Percentiles rank a stretch among this genome's conserved stretches.
Evolutionary conservation across 1,284 basidiomycete genomes (phyloP).

Genomic region (Blastosporella zonata): DNA sequence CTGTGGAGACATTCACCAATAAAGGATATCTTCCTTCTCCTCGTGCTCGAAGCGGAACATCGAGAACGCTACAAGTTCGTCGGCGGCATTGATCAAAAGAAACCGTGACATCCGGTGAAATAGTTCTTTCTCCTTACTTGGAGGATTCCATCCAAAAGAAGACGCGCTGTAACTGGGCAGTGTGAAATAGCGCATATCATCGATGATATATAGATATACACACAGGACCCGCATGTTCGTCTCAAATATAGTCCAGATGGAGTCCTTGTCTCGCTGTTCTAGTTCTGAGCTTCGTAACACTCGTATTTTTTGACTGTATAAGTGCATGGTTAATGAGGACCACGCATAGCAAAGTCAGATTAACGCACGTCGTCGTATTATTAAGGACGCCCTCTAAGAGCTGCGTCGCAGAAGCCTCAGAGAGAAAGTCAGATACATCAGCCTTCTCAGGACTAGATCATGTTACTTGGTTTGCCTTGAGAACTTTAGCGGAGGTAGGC

Average conservation of each 20-base stretch:
- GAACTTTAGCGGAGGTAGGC: conserved; percentile 14
- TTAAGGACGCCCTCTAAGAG: conserved; percentile 11
- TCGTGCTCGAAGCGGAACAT: conserved; percentile 76
- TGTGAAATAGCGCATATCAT: conserved; percentile 1
- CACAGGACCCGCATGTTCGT: conserved; percentile 57
- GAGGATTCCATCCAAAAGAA: conserved; percentile 67
- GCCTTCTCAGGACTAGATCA: background rate
- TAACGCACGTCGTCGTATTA: conserved; percentile 9
- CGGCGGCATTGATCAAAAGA: conserved; percentile 39
- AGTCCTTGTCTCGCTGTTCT: conserved; percentile 32
- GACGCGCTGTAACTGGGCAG: conserved; percentile 48
- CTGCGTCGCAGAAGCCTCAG: conserved; percentile 22
- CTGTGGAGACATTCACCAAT: conserved; percentile 50
- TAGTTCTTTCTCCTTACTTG: conserved; percentile 53
- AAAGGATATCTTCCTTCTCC: conserved; percentile 52
- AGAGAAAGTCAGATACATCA: background rate
- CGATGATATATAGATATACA: conserved; percentile 19
- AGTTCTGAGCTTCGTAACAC: conserved; percentile 39
- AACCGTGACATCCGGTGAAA: conserved; percentile 61
- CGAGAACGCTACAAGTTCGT: conserved; percentile 45
- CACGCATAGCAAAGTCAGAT: background rate
- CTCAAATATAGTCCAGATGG: conserved; percentile 54
- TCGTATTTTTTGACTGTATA: conserved; percentile 31
- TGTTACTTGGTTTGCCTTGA: conserved; percentile 20
- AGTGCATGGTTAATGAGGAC: conserved; percentile 3